phyloP scores from a whole-genome alignment of 2,329 filamentous ascomycete genomes.

The Pseudogymnoascus sp. region DNA sequence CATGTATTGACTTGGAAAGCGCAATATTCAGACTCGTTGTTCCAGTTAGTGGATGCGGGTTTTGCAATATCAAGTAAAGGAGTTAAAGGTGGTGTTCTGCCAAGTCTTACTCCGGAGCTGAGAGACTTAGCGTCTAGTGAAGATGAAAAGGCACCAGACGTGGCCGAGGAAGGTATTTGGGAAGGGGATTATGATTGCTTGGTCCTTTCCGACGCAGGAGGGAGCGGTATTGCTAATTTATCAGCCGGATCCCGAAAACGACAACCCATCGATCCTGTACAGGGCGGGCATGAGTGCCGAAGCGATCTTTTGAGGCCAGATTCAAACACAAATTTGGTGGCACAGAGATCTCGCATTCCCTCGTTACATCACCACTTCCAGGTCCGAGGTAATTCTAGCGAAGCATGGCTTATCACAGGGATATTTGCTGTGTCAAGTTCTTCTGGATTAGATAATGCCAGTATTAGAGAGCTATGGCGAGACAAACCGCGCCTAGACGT shows the following conservation, averaged over 20 bases:
- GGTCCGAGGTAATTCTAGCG: not conserved
- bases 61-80: conserved; percentile 20
- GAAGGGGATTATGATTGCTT: not conserved
- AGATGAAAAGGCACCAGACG: not conserved
- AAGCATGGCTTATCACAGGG: not conserved
- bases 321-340: conserved; percentile 27
- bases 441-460: not conserved
- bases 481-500: not conserved
- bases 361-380: not conserved
- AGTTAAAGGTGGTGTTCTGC: conserved; percentile 5
- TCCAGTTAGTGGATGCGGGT: conserved; percentile 20
- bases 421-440: not conserved
- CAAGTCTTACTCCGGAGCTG: conserved; percentile 3
- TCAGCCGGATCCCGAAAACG: not conserved
- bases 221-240: conserved; percentile 10
- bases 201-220: conserved; percentile 17
- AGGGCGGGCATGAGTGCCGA: not conserved
- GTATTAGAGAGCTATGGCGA: not conserved
- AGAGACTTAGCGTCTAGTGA: not conserved
- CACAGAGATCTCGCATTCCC: conserved; percentile 24
- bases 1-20: conserved; percentile 25
- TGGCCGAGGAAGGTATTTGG: not conserved
- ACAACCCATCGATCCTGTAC: not conserved
- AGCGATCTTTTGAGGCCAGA: conserved; percentile 22
- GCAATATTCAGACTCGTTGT: not conserved